Conservation (phyloP, 352 stramenopile species). For the Globisporangium emineosum region DNA sequence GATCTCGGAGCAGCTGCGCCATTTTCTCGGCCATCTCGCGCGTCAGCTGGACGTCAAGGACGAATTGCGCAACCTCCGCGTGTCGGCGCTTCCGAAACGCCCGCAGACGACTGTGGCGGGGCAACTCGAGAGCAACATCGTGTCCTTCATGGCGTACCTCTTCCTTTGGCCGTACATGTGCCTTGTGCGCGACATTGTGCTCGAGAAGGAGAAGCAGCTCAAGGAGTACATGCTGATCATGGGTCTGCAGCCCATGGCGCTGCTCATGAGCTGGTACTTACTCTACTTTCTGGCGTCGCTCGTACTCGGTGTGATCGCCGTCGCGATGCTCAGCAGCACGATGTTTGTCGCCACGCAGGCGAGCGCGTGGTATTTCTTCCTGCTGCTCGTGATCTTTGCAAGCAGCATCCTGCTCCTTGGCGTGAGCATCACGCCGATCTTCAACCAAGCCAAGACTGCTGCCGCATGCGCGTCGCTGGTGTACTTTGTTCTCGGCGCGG, state of each 20-base stretch:
- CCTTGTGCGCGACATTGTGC: slow-evolving; percentile 83
- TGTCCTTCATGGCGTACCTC: slow-evolving; percentile 70
- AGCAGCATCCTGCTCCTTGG: slow-evolving; percentile 70
- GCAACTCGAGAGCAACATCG: slow-evolving; percentile 57
- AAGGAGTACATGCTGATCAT: slow-evolving; percentile 91
- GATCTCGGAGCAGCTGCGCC: slow-evolving; percentile 22
- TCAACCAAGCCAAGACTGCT: slow-evolving; percentile 67
- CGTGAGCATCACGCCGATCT: slow-evolving; percentile 69
- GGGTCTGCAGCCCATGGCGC: slow-evolving; percentile 67
- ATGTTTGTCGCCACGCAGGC: slow-evolving; percentile 57
- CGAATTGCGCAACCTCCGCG: slow-evolving; percentile 37
- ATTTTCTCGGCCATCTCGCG: slow-evolving; percentile 40
- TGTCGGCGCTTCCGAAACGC: slow-evolving; percentile 36
- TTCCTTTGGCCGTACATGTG: slow-evolving; percentile 87
- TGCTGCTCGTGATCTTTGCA: slow-evolving; percentile 57
- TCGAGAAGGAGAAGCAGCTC: slow-evolving; percentile 89
- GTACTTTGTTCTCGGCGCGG: slow-evolving; percentile 57
- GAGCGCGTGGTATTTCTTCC: slow-evolving; percentile 48
- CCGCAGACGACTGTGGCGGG: slow-evolving; percentile 41
- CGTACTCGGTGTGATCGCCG: slow-evolving; percentile 44
- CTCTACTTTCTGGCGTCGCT: slow-evolving; percentile 72
- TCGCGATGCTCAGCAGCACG: slow-evolving; percentile 46
- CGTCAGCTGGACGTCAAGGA: slow-evolving; percentile 28
- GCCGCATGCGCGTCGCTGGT: slow-evolving; percentile 57
- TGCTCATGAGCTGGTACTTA: slow-evolving; percentile 77